phyloP scores from a whole-genome alignment of 2,329 filamentous ascomycete species.

The Thelonectria rubi region DNA sequence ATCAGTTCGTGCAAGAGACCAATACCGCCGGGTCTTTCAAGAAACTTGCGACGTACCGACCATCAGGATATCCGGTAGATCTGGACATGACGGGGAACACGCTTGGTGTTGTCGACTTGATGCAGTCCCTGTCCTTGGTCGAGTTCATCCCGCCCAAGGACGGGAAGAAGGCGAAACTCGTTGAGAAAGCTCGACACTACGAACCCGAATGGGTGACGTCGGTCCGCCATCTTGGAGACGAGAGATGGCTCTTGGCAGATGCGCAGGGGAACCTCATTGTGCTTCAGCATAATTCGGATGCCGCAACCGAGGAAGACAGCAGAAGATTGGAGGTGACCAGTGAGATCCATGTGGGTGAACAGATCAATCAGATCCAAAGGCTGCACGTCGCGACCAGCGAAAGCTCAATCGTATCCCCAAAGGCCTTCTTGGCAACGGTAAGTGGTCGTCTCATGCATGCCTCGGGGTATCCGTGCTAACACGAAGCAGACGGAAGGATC shows the following conservation, averaged over 20 bases:
- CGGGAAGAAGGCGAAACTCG: conserved; percentile 68
- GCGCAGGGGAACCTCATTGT: conserved; percentile 88
- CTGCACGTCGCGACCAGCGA: conserved; percentile 73
- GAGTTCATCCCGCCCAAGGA: conserved; percentile 70
- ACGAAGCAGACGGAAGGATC: conserved; percentile 79
- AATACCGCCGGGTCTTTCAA: conserved; percentile 66
- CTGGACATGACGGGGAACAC: conserved; percentile 76
- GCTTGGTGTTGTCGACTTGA: conserved; percentile 89
- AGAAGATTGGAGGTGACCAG: conserved; percentile 76
- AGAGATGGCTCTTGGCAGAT: conserved; percentile 85
- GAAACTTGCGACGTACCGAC: conserved; percentile 80
- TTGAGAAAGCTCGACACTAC: conserved; percentile 81
- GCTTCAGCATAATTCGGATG: conserved; percentile 75
- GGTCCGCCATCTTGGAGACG: conserved; percentile 74
- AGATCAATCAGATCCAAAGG: conserved; percentile 87
- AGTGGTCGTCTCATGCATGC: conserved; percentile 43
- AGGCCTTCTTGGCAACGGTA: conserved; percentile 90
- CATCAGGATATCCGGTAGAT: conserved; percentile 85
- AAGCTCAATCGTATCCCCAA: conserved; percentile 76
- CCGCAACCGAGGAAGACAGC: conserved; percentile 78
- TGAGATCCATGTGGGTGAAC: conserved; percentile 88
- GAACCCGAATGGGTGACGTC: conserved; percentile 85
- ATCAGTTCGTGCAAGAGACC: conserved; percentile 65
- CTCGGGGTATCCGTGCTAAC: conserved; percentile 25
- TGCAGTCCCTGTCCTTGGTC: conserved; percentile 88